A percentile compares a stretch with the other conserved stretches of the same genome.
These are phyloP conservation scores for Phytopythium montanum DNA, from an alignment of 352 stramenopile species.

Conservation along the genomic window DNA sequence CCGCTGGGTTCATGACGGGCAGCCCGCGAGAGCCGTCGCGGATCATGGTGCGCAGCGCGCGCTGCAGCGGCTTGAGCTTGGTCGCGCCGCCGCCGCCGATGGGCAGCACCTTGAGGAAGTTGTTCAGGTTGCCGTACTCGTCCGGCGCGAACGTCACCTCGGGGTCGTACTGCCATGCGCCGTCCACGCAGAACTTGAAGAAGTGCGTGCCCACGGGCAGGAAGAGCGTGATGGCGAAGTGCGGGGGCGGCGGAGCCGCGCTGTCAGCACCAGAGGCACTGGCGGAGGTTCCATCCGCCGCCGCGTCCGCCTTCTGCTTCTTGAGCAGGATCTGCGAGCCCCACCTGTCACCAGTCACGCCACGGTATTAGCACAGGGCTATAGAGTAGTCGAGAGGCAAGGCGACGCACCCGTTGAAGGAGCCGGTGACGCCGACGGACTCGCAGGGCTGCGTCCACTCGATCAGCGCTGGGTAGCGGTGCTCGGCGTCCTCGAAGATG, in stretches of 20 bases:
- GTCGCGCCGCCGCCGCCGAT: conserved; percentile 20
- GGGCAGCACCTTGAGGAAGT: conserved; percentile 66
- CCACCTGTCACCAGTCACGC: conserved; percentile 47
- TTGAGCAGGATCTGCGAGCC: conserved; percentile 72
- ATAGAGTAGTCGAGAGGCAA: too few relatives aligned
- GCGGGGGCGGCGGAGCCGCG: not conserved
- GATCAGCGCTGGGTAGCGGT: conserved; percentile 54
- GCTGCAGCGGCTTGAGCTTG: conserved; percentile 50
- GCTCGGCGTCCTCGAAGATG: conserved; percentile 39
- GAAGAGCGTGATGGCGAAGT: conserved; percentile 47
- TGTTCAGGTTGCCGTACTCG: conserved; percentile 87
- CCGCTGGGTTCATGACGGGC: conserved; percentile 70
- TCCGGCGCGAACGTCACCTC: conserved; percentile 78
- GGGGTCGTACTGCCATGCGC: conserved; percentile 81
- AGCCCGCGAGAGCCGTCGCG: conserved; percentile 43
- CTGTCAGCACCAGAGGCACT: too few relatives aligned
- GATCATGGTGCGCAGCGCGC: conserved; percentile 66
- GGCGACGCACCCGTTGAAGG: conserved; percentile 70
- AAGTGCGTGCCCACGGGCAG: conserved; percentile 64
- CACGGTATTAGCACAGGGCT: too few relatives aligned
- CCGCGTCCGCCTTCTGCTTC: conserved; percentile 13
- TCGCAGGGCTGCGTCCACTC: conserved; percentile 53
- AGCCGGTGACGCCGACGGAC: conserved; percentile 67
- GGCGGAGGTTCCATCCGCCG: too few relatives aligned
- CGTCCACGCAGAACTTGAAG: conserved; percentile 81